Conservation (phyloP, 2,329 filamentous ascomycete genomes). For the Clarireedia homoeocarpa region DNA sequence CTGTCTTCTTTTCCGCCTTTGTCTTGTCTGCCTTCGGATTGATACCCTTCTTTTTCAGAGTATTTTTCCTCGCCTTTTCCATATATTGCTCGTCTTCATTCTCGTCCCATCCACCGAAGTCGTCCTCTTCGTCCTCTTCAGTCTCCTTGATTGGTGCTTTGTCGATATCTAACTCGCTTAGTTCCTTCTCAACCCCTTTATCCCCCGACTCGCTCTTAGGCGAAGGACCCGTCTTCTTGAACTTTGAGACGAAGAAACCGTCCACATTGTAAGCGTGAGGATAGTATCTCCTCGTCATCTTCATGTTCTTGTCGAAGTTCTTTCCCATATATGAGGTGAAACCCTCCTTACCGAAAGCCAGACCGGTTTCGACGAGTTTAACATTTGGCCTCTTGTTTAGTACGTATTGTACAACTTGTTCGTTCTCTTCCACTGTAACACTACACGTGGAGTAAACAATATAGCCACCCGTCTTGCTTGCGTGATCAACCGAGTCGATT, state of each 20-base stretch:
- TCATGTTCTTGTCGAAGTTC: constrained; percentile 78
- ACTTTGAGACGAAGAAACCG: constrained; percentile 96
- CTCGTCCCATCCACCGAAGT: constrained; percentile 68
- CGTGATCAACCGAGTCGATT: constrained; percentile 90
- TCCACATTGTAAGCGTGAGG: constrained; percentile 92
- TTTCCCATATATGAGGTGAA: constrained; percentile 90
- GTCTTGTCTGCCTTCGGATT: constrained; percentile 54
- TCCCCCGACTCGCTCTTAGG: constrained; percentile 40
- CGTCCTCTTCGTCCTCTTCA: constrained; percentile 36
- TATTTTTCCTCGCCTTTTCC: constrained; percentile 63
- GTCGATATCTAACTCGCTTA: constrained; percentile 48
- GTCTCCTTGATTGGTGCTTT: constrained; percentile 50
- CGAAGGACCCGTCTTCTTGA: constrained; percentile 83
- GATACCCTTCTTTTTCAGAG: constrained; percentile 65
- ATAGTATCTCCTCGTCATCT: constrained; percentile 78
- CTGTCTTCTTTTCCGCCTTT: constrained; percentile 15
- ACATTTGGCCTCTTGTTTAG: constrained; percentile 89
- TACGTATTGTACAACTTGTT: constrained; percentile 89
- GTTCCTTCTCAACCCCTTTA: constrained; percentile 22
- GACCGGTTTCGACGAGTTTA: constrained; percentile 81
- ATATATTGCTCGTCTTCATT: constrained; percentile 66
- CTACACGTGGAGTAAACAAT: constrained; percentile 96
- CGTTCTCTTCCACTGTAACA: constrained; percentile 90
- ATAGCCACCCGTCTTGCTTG: constrained; percentile 87
- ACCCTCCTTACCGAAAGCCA: constrained; percentile 85